Conservation (phyloP, 768 basidiomycete genomes). For the Phylloporus scabripes region DNA sequence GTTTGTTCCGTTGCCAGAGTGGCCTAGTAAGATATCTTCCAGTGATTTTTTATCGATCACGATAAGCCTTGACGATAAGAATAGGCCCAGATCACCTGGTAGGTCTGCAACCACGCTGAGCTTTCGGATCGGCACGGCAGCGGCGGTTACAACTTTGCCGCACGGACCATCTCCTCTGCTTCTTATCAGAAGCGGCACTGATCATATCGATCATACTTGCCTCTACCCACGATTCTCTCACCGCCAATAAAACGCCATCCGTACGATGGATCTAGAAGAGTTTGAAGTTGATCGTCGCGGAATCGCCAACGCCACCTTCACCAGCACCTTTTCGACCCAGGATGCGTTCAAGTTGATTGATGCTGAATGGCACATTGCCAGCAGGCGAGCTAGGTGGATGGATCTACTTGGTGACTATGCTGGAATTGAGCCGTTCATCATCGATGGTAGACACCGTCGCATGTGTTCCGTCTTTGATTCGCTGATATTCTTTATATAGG, state of each 20-base stretch:
- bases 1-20: slow-evolving; percentile 4
- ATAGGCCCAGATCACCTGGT: not conserved
- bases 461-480: not conserved
- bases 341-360: slow-evolving; percentile 31
- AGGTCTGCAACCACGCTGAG: not conserved
- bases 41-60: no score
- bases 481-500: slow-evolving; percentile 34
- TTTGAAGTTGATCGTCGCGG: slow-evolving; percentile 26
- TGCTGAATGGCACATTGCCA: slow-evolving; percentile 36
- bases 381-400: slow-evolving; percentile 50
- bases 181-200: not conserved
- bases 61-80: no score
- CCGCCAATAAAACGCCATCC: not conserved
- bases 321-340: slow-evolving; percentile 8
- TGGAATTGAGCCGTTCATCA: slow-evolving; percentile 57
- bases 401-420: slow-evolving; percentile 69
- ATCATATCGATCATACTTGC: no score
- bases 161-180: slow-evolving; percentile 19
- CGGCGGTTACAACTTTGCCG: slow-evolving; percentile 2
- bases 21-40: slow-evolving; percentile 7
- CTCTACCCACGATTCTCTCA: not conserved
- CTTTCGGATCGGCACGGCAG: slow-evolving; percentile 2
- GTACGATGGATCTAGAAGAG: slow-evolving; percentile 36
- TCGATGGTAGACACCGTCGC: slow-evolving; percentile 45
- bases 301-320: not conserved